Conservation (phyloP, 352 stramenopile species). For the Globisporangium orthogonon region DNA sequence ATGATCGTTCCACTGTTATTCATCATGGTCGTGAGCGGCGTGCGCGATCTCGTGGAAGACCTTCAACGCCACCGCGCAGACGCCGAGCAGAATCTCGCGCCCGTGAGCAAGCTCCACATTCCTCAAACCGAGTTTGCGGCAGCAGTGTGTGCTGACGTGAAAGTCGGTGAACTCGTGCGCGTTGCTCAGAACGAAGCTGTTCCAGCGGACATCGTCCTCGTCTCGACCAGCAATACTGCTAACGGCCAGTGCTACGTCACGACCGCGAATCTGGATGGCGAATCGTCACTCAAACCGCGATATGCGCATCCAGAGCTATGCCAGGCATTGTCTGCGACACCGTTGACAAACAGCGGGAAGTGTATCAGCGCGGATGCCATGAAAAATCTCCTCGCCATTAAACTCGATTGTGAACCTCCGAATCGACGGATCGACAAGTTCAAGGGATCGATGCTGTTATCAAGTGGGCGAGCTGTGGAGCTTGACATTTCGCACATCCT, state of each 20-base stretch:
- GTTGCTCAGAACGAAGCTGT: conserved; percentile 69
- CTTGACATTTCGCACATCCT: conserved; percentile 70
- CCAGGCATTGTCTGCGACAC: conserved; percentile 9
- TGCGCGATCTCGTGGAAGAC: conserved; percentile 82
- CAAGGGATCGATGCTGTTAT: conserved; percentile 52
- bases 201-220: conserved; percentile 60
- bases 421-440: conserved; percentile 75
- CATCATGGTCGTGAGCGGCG: conserved; percentile 78
- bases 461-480: conserved; percentile 15
- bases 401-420: conserved; percentile 38
- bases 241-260: conserved; percentile 76
- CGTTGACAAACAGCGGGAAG: conserved; percentile 25
- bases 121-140: conserved; percentile 16
- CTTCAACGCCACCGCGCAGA: conserved; percentile 68
- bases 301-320: conserved; percentile 44
- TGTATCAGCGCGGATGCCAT: conserved; percentile 9
- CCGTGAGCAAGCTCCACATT: conserved; percentile 20
- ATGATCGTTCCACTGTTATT: conserved; percentile 82
- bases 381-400: conserved; percentile 12
- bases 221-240: conserved; percentile 34
- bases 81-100: conserved; percentile 43
- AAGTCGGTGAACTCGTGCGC: conserved; percentile 73
- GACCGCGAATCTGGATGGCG: conserved; percentile 85
- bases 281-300: conserved; percentile 84
- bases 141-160: conserved; percentile 40